Conservation (phyloP, 495 filamentous ascomycete genomes). For the Trichoderma virens region DNA sequence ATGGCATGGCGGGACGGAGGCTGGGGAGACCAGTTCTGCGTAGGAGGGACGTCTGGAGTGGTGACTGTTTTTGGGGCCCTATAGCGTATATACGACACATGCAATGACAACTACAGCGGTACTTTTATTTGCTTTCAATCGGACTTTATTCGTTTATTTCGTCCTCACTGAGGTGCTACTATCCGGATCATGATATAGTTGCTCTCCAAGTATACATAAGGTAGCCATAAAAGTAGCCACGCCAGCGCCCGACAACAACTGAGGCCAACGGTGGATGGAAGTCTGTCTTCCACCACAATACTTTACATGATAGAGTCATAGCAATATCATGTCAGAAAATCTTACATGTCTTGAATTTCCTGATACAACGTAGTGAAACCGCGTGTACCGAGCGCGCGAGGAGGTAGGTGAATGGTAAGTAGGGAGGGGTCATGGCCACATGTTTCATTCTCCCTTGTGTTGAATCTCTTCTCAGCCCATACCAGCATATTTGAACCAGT, state of each 20-base stretch:
- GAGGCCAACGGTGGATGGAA: no score
- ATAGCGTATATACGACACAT: no score
- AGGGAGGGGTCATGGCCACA: neutral
- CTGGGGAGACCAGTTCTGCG: constrained; percentile 51
- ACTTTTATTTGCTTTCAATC: neutral
- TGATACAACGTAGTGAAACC: neutral
- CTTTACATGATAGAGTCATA: no score
- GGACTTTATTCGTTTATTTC: neutral
- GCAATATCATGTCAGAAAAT: no score
- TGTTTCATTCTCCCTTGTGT: neutral
- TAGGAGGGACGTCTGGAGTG: constrained; percentile 45
- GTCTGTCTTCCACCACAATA: no score
- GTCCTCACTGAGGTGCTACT: neutral
- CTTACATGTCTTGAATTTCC: neutral
- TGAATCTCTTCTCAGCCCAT: constrained; percentile 47
- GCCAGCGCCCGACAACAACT: no score
- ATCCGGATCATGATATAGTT: neutral
- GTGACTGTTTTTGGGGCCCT: constrained; percentile 44
- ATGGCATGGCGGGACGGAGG: constrained; percentile 69
- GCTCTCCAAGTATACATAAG: neutral
- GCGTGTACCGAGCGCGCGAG: neutral
- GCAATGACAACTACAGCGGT: neutral
- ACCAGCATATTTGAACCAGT: constrained; percentile 93
- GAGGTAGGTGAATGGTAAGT: neutral
- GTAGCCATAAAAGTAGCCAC: no score